These are phyloP conservation scores for Gaertneriomyces semiglobifer DNA, from an alignment of 192 early-diverging fungal species.

Conservation along the genomic window DNA sequence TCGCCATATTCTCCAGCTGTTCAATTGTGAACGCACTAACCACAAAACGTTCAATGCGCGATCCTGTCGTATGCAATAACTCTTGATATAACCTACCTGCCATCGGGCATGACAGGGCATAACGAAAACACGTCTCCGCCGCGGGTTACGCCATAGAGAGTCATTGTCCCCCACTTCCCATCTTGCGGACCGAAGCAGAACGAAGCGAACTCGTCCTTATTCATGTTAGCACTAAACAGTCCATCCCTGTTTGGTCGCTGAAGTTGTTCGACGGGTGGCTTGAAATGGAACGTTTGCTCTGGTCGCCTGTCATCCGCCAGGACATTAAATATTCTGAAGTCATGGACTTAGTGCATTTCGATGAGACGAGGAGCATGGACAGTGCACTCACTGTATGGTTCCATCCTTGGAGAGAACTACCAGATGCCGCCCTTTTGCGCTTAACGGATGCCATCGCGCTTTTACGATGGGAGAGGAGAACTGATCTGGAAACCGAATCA, in stretches of 20 bases:
- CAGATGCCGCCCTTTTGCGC: slow-evolving; percentile 64
- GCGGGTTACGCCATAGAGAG: slow-evolving; percentile 67
- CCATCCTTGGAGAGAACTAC: slow-evolving; percentile 66
- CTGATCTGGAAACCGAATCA: background rate
- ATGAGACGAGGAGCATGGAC: background rate
- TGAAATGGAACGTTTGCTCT: slow-evolving; percentile 63
- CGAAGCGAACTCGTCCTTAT: slow-evolving; percentile 43
- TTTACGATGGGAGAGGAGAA: slow-evolving; percentile 37
- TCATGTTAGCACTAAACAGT: slow-evolving; percentile 37
- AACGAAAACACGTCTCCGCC: slow-evolving; percentile 70
- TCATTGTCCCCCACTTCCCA: slow-evolving; percentile 65
- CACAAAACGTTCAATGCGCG: no score
- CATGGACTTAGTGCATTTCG: background rate
- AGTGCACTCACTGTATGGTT: slow-evolving; percentile 46
- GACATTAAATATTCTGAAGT: slow-evolving; percentile 63
- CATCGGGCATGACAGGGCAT: slow-evolving; percentile 72
- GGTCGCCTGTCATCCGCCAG: slow-evolving; percentile 52
- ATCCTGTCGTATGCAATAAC: no score
- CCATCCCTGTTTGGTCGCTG: slow-evolving; percentile 10
- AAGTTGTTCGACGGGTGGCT: background rate
- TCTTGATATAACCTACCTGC: slow-evolving; percentile 40
- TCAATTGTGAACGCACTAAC: no score
- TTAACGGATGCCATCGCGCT: slow-evolving; percentile 78
- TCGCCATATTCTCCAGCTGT: background rate
- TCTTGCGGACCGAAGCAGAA: slow-evolving; percentile 44